Evolutionary conservation across 305 asterid species (phyloP), one percentile per base, ranked within the genome.

Genomic region (Stenogyne calaminthoides): DNA sequence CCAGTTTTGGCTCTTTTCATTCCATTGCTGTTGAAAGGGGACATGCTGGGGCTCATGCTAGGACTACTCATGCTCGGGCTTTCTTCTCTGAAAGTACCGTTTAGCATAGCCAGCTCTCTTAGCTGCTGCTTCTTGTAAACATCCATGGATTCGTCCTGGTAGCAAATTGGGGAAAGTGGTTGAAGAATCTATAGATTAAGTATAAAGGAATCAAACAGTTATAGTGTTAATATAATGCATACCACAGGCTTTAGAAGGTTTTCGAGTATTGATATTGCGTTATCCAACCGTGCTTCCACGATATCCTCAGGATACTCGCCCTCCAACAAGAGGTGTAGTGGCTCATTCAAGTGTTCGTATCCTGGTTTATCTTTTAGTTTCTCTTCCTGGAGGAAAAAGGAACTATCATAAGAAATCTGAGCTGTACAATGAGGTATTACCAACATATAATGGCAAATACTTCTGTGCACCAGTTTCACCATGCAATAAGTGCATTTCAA

Each of bases 241-340:
- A 91, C 97, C 95, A 89, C 92, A 1, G 97, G 97, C 76, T 88
- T 89, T 67, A 91, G 77, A 69, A 91, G 91, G 65, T 86, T 81
- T 77, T 88, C 96, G 42, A 91, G 84, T 80, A 91, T 70, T 42
- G 80, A 78, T n/a, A 88, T 76, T 20, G 91, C 95, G 68, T 83
- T 89, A 36, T 88, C 94, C 80, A 91, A 80, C 20, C 97, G 93
- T 5, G 86, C 76, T 2, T 91, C 90, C 61, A 91, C 79, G 46
- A 80, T 63, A 78, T 91, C 90, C 82, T 89, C 97, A 0, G 97
- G 93, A 79, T 89, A 88, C 80, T 91, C 97, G 20, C 93, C 95
- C 67, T 88, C 96, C 72, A 91, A 57, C 80, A 91, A 75, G 80
- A 91, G 77, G 88, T 91, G 96, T n/a, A 91, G 90, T n/a, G 92